phyloP scores from a whole-genome alignment of 805 yeast species.

The Candida nitratophila region DNA sequence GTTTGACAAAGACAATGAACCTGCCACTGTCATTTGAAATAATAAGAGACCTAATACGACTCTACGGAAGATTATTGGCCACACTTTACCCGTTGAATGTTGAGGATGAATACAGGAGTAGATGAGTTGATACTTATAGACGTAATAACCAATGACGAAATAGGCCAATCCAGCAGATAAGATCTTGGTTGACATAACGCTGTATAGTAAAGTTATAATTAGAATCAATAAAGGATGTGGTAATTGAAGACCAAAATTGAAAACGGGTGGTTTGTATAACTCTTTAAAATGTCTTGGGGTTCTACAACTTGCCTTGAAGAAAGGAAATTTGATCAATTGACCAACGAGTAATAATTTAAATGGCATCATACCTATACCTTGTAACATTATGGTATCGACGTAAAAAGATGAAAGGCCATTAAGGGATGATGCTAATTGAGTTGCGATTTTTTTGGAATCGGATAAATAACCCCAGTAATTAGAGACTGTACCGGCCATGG shows the following conservation, averaged over 20 bases:
- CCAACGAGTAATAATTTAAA: slow-evolving; percentile 80
- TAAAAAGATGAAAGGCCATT: slow-evolving; percentile 78
- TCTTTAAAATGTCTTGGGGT: slow-evolving; percentile 79
- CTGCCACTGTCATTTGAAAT: slow-evolving; percentile 90
- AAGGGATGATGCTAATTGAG: slow-evolving; percentile 75
- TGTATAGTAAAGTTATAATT: slow-evolving; percentile 78
- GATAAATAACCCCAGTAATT: slow-evolving; percentile 71
- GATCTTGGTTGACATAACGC: slow-evolving; percentile 84
- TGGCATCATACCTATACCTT: slow-evolving; percentile 87
- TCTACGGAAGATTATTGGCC: slow-evolving; percentile 87
- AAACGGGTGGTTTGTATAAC: slow-evolving; percentile 80
- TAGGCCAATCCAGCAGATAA: slow-evolving; percentile 78
- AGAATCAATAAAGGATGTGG: slow-evolving; percentile 89
- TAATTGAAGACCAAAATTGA: slow-evolving; percentile 83
- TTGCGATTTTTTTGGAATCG: slow-evolving; percentile 86
- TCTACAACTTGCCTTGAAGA: slow-evolving; percentile 53
- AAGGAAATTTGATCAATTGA: slow-evolving; percentile 66
- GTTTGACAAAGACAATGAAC: slow-evolving; percentile 69
- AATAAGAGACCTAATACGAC: slow-evolving; percentile 72
- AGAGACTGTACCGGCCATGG: slow-evolving; percentile 88
- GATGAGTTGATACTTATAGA: slow-evolving; percentile 83
- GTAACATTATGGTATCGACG: slow-evolving; percentile 77
- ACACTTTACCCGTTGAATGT: slow-evolving; percentile 93
- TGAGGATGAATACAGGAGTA: slow-evolving; percentile 93
- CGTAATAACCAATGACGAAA: slow-evolving; percentile 79